These are phyloP conservation scores for Aureobasidium namibiae DNA, from an alignment of 2,329 filamentous ascomycete genomes.

Conservation along the genomic window DNA sequence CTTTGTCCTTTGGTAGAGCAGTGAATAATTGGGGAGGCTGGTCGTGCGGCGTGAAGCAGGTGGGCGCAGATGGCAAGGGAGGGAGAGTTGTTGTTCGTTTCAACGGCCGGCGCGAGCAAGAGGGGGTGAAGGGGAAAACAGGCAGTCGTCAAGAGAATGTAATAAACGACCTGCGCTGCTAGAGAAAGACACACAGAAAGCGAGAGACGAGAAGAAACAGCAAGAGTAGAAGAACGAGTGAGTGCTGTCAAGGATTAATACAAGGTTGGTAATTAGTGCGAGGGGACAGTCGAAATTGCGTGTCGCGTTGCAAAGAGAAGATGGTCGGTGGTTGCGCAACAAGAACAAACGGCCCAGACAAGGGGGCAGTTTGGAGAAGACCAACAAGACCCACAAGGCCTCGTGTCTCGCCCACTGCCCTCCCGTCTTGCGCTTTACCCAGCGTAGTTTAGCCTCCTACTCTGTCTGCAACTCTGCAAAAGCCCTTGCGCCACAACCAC, in stretches of 20 bases:
- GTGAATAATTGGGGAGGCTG: slow-evolving; percentile 1
- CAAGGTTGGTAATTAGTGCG: slow-evolving; percentile 7
- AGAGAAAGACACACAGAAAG: neutral
- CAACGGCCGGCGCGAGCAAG: slow-evolving; percentile 8
- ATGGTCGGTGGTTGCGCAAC: neutral
- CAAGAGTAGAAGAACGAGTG: neutral
- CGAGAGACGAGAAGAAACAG: slow-evolving; percentile 6
- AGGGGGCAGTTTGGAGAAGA: neutral
- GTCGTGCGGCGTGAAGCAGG: neutral
- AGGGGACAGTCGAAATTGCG: neutral
- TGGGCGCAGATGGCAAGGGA: slow-evolving; percentile 3
- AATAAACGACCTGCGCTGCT: slow-evolving; percentile 12
- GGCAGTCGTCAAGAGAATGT: neutral
- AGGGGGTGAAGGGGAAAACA: neutral
- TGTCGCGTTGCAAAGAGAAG: neutral
- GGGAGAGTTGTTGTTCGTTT: neutral
- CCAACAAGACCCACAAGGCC: neutral
- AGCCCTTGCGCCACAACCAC: neutral
- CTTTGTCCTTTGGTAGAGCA: neutral
- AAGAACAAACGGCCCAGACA: neutral
- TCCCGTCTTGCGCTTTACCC: neutral
- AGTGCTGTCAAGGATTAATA: slow-evolving; percentile 3
- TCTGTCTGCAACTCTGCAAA: neutral
- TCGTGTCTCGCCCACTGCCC: slow-evolving; percentile 1
- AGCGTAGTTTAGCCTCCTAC: neutral